These are phyloP conservation scores for Papiliotrema terrestris DNA, from an alignment of 1,284 basidiomycete genomes.

Conservation along the genomic window DNA sequence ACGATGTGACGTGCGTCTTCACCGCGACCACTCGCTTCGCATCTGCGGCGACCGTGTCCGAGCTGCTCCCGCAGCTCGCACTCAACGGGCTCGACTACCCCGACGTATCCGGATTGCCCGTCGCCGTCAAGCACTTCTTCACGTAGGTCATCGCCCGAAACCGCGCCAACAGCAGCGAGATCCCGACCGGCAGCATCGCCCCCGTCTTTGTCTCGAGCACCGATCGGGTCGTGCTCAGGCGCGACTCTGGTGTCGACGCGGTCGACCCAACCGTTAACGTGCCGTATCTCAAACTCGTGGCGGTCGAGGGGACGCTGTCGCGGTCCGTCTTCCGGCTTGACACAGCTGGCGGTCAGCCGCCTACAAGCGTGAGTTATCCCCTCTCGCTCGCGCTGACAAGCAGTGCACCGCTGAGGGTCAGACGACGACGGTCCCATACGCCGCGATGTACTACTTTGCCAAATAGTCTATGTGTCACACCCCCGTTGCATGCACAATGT, in stretches of 20 bases:
- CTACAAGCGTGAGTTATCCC: slow-evolving; percentile 51
- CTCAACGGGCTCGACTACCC: slow-evolving; percentile 19
- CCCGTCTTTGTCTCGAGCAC: slow-evolving; percentile 28
- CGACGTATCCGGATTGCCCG: slow-evolving; percentile 9
- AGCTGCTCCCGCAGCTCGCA: slow-evolving; percentile 17
- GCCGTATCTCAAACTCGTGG: slow-evolving; percentile 58
- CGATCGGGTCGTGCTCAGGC: slow-evolving; percentile 37
- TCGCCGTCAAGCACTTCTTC: slow-evolving; percentile 50
- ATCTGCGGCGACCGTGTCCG: slow-evolving; percentile 6
- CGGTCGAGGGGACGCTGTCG: slow-evolving; percentile 54
- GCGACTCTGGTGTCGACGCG: slow-evolving; percentile 35
- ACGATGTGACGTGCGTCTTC: slow-evolving; percentile 60
- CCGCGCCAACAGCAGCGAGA: too few species aligned
- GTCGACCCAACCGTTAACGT: slow-evolving; percentile 49
- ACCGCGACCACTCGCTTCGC: slow-evolving; percentile 45
- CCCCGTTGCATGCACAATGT: slow-evolving; percentile 26
- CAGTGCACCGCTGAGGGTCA: slow-evolving; percentile 52
- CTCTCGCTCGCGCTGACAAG: slow-evolving; percentile 1
- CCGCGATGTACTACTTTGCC: slow-evolving; percentile 54
- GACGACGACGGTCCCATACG: slow-evolving; percentile 54
- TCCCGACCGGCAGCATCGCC: slow-evolving; percentile 17
- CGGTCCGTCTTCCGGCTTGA: slow-evolving; percentile 57
- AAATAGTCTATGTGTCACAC: slow-evolving; percentile 1
- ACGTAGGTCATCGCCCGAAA: slow-evolving; percentile 26
- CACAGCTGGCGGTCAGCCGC: slow-evolving; percentile 62